Base-by-base conservation (phyloP, 2,329 filamentous ascomycete genomes). In the Cryphonectria parasitica region DNA sequence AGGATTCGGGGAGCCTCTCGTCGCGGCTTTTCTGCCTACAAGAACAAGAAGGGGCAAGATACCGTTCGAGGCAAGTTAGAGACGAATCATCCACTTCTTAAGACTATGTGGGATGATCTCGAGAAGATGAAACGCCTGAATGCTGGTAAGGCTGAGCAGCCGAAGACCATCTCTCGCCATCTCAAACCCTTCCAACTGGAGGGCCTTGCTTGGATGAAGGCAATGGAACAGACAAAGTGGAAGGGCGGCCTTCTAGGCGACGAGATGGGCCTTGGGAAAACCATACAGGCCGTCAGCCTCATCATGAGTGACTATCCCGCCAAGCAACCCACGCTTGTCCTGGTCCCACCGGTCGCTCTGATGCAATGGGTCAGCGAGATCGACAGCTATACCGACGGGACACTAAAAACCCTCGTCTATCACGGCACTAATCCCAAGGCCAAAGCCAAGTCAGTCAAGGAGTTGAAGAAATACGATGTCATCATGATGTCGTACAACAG, bases 221-320 rank as follows among this genome's bases (percentile, higher is more conserved):
- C 88, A 69, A 97, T 98, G 86, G 66, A 68, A 43, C 85, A 92
- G 80, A 92, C 89, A 0, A 83, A 91, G 54, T 98, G 95, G 87
- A 93, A 90, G 77, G 96, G 96, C 25, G 96, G 96, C 19, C 85
- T 99, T 2, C 87, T 99, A 1, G 96, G 96, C 71, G 96, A 99
- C 76, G 96, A 99, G 81, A 99, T 99, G 96, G 96, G 96, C 8
- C 92, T 99, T 82, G 96, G 96, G 65, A 99, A 99, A 83, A 99
- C 96, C 0, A 98, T 99, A 66, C 96, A 99, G 81, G 95, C 96
- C 2, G 96, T 99, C 25, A 63, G 66, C 36, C 87, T 99, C 61
- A 94, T 99, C 80, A 98, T 98, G 96, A 98, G 95, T 0, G 95
- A 98, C 79, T 98, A 93, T 76, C 95, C 95, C 3, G 92, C 90